A percentile compares a stretch with the other conserved stretches of the same genome.
Conservation (phyloP, 2,329 filamentous ascomycete genomes). For the Capronia americana region DNA sequence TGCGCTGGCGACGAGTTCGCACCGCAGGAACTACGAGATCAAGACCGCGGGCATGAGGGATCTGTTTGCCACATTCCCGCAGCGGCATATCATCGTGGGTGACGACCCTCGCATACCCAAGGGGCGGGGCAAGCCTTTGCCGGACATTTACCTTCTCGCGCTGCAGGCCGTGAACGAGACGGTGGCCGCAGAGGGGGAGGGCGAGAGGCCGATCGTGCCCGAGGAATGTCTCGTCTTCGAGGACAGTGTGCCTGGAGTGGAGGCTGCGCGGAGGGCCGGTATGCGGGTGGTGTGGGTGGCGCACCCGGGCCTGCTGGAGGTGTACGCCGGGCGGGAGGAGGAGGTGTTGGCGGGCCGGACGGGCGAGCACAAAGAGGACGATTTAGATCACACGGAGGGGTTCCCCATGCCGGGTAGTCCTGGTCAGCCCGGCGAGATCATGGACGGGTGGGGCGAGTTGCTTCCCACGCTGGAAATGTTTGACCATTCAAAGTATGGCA, state of each 20-base stretch:
- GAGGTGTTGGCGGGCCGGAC: slow-evolving; percentile 84
- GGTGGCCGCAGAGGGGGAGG: slow-evolving; percentile 59
- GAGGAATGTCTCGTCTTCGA: slow-evolving; percentile 96
- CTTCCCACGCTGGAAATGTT: slow-evolving; percentile 63
- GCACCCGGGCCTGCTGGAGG: slow-evolving; percentile 76
- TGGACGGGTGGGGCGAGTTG: slow-evolving; percentile 66
- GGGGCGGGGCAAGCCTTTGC: slow-evolving; percentile 90
- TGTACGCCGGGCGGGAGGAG: slow-evolving; percentile 76
- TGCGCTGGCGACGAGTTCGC: slow-evolving; percentile 83
- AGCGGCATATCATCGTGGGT: slow-evolving; percentile 76
- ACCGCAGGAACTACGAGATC: slow-evolving; percentile 72
- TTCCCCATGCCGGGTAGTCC: slow-evolving; percentile 48
- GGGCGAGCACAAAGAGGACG: slow-evolving; percentile 68
- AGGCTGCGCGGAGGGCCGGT: slow-evolving; percentile 85
- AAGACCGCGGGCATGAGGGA: slow-evolving; percentile 69
- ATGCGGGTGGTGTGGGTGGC: slow-evolving; percentile 96
- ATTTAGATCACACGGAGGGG: slow-evolving; percentile 48
- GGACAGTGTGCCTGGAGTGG: slow-evolving; percentile 90
- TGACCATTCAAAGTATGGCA: slow-evolving; percentile 66
- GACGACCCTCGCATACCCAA: slow-evolving; percentile 79
- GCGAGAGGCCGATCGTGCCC: slow-evolving; percentile 70
- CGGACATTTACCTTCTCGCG: slow-evolving; percentile 91
- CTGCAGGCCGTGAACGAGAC: slow-evolving; percentile 82
- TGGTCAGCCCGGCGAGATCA: slow-evolving; percentile 60
- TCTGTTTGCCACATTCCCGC: slow-evolving; percentile 66